Evolutionary conservation across 345 rosid species (phyloP), one percentile per base, ranked within the genome.

Genomic region (Citrus reticulata): DNA sequence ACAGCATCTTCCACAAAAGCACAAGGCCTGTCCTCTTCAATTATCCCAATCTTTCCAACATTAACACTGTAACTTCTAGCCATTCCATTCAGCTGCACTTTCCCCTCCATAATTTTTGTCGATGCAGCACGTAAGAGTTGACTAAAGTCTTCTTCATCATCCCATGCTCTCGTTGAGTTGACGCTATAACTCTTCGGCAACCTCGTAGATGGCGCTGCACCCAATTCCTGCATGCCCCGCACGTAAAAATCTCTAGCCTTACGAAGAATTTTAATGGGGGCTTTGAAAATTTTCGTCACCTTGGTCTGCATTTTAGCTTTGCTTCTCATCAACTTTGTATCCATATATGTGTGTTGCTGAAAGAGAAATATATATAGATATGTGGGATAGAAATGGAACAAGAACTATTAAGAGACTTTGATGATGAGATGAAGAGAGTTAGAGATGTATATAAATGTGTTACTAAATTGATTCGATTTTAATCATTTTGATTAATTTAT

Each of bases 41-140:
- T 87, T 64, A 77, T 81, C 66, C 87, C 87, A 24, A 87, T 84
- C 81, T 77, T 84, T 68, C 91, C 90, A 2, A 89, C 14, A 63
- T 83, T 88, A 24, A 89, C 90, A 63, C 87, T 85, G 29, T 82
- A 85, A 66, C 88, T 86, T 81, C 87, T 83, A 24, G 30, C 60
- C 81, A 63, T 63, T 14, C 76, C 79, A n/a, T 17, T 54, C 58
- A 17, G 7, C 27, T 73, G 24, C 19, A 5, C 0, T 25, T 61
- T 61, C 10, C 65, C 29, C 65, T 25, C 65, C 68, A 29, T 29
- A 5, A 27, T 63, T 63, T 19, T 37, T 66, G 14, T 9, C 0
- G 27, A 22, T 35, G 49, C 37, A 0, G 70, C 70, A 9, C 81
- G 20, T 37, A 86, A 16, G 7, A 83, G 74, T 66, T 78, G 65